Evolutionary conservation across 2,329 filamentous ascomycete species (phyloP).

Genomic region (Pestalotiopsis sp.): DNA sequence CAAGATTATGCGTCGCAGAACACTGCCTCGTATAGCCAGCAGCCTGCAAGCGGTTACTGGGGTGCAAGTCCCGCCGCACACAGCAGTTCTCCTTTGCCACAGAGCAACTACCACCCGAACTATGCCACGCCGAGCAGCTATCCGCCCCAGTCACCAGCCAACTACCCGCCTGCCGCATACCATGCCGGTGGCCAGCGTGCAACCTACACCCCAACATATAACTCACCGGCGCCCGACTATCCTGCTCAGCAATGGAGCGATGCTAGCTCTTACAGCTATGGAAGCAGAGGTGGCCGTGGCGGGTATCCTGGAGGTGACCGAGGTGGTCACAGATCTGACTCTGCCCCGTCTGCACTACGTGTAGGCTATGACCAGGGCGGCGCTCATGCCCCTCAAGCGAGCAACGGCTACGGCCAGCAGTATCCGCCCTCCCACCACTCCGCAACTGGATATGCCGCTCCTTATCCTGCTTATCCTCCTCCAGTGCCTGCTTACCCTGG

Average conservation of each 20-base stretch:
- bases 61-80: slow-evolving; percentile 24
- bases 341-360: slow-evolving; percentile 22
- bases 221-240: slow-evolving; percentile 38
- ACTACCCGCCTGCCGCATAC: slow-evolving; percentile 41
- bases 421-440: slow-evolving; percentile 43
- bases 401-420: slow-evolving; percentile 37
- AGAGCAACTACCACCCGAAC: slow-evolving; percentile 53
- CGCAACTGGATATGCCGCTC: slow-evolving; percentile 29
- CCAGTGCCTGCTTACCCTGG: slow-evolving; percentile 35
- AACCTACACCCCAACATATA: slow-evolving; percentile 41
- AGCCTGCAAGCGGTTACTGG: slow-evolving; percentile 31
- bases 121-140: slow-evolving; percentile 56
- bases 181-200: slow-evolving; percentile 23
- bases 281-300: slow-evolving; percentile 39
- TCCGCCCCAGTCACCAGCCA: slow-evolving; percentile 32
- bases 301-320: slow-evolving; percentile 43
- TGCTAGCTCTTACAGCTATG: slow-evolving; percentile 28
- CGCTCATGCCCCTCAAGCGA: slow-evolving; percentile 31
- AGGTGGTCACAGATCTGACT: slow-evolving; percentile 35
- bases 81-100: slow-evolving; percentile 38
- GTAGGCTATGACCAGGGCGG: slow-evolving; percentile 28
- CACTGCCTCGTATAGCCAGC: slow-evolving; percentile 21
- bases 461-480: slow-evolving; percentile 38
- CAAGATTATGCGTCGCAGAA: slow-evolving; percentile 23
- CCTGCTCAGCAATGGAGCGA: slow-evolving; percentile 43